Evolutionary conservation across 2,329 filamentous ascomycete genomes (phyloP).

Genomic region (Sporothrix pallida): DNA sequence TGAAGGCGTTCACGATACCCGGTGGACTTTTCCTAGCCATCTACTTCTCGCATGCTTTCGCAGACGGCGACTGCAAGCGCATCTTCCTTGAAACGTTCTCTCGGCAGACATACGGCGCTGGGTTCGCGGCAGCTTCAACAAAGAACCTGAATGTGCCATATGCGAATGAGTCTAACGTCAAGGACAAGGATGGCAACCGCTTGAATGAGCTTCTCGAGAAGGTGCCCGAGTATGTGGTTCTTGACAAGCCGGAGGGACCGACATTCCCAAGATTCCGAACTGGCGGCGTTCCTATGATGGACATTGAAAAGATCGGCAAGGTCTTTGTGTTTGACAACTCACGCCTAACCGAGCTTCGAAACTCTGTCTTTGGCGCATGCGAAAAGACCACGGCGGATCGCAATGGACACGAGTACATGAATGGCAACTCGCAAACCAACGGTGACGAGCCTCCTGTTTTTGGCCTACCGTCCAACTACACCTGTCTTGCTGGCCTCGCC

Average conservation of each 20-base stretch:
- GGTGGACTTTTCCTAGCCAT: constrained; percentile 51
- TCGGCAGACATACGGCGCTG: constrained; percentile 43
- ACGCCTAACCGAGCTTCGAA: constrained; percentile 45
- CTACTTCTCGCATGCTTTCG: constrained; percentile 52
- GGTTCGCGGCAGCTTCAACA: constrained; percentile 40
- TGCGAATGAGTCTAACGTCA: constrained; percentile 33
- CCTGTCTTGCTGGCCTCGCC: constrained; percentile 49
- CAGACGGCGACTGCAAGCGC: constrained; percentile 50
- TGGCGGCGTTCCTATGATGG: constrained; percentile 41
- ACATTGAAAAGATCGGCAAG: constrained; percentile 48
- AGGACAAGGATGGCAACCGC: constrained; percentile 37
- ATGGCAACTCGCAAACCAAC: not conserved
- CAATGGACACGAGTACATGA: not conserved
- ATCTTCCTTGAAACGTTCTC: constrained; percentile 50
- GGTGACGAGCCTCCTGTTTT: not conserved
- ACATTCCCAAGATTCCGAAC: constrained; percentile 45
- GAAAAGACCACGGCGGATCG: not conserved
- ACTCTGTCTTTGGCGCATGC: constrained; percentile 38
- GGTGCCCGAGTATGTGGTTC: constrained; percentile 50
- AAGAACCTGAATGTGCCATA: constrained; percentile 36
- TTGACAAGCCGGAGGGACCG: constrained; percentile 46
- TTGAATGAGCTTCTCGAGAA: constrained; percentile 39
- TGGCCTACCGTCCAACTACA: constrained; percentile 48
- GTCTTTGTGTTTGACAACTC: constrained; percentile 50
- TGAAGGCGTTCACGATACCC: constrained; percentile 48